phyloP scores from a whole-genome alignment of 176 grass and related monocot species.

The Musa troglodytarum region DNA sequence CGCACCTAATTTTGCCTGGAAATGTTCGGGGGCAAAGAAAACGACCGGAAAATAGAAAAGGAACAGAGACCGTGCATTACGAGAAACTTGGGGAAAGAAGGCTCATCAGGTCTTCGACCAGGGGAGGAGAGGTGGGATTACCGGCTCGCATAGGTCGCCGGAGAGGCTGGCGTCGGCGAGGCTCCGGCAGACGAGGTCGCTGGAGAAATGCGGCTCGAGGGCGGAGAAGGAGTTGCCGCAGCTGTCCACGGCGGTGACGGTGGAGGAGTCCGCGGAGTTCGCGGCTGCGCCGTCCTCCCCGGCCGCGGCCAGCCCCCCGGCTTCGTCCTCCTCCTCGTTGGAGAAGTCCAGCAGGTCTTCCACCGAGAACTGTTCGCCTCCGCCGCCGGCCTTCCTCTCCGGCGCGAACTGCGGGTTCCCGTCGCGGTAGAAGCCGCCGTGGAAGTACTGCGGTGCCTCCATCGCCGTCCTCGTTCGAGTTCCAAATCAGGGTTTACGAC shows the following conservation, averaged over 20 bases:
- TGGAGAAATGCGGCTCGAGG: slow-evolving; percentile 2
- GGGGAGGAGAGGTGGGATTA: slow-evolving; percentile 17
- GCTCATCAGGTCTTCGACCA: not conserved
- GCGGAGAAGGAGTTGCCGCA: slow-evolving; percentile 56
- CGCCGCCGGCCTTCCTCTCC: slow-evolving; percentile 38
- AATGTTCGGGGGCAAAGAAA: too few relatives aligned
- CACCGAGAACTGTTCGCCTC: slow-evolving; percentile 40
- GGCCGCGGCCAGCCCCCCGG: not conserved
- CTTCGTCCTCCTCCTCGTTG: slow-evolving; percentile 53
- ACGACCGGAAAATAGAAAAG: too few relatives aligned
- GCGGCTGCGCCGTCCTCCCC: not conserved
- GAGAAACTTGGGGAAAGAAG: not conserved
- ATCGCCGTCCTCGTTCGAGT: not conserved
- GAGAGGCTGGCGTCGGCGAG: slow-evolving; percentile 46
- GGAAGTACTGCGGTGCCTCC: slow-evolving; percentile 24
- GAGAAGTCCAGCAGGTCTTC: slow-evolving; percentile 81
- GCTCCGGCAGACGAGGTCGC: slow-evolving; percentile 11
- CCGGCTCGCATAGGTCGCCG: slow-evolving; percentile 64
- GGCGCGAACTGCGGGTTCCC: slow-evolving; percentile 4
- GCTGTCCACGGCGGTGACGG: slow-evolving; percentile 54
- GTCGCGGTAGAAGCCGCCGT: slow-evolving; percentile 13
- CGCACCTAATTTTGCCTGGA: too few relatives aligned
- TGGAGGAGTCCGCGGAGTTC: slow-evolving; percentile 41
- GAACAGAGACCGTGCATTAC: not conserved
- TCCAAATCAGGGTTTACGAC: not conserved